phyloP scores from a whole-genome alignment of 2,329 filamentous ascomycete species.

The Thermothelomyces thermophilus region DNA sequence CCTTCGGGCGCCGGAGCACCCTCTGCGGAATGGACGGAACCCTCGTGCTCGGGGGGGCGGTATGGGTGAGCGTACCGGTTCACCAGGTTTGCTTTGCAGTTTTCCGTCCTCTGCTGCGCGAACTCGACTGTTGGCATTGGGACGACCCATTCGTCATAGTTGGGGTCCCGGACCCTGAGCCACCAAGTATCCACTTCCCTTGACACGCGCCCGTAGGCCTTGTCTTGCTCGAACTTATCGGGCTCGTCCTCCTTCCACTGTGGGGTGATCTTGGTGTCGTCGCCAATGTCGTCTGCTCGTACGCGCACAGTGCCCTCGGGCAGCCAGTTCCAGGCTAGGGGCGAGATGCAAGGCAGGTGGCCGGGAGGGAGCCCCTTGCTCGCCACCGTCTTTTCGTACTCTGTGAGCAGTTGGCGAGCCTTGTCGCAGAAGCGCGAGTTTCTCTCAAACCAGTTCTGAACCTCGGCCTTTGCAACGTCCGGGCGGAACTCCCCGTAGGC shows the following conservation, averaged over 20 bases:
- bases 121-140: slow-evolving; percentile 55
- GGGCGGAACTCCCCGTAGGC: slow-evolving; percentile 48
- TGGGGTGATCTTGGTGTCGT: slow-evolving; percentile 39
- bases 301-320: slow-evolving; percentile 34
- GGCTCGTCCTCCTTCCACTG: slow-evolving; percentile 46
- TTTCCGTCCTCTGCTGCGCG: slow-evolving; percentile 50
- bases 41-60: slow-evolving; percentile 36
- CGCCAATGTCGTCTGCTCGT: slow-evolving; percentile 31
- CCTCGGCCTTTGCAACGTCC: slow-evolving; percentile 52
- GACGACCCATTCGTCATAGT: slow-evolving; percentile 52
- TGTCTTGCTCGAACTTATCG: slow-evolving; percentile 54
- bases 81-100: slow-evolving; percentile 54
- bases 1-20: slow-evolving; percentile 30
- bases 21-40: slow-evolving; percentile 31
- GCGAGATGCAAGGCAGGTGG: slow-evolving; percentile 43
- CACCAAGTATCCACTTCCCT: slow-evolving; percentile 61
- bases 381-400: slow-evolving; percentile 47
- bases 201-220: slow-evolving; percentile 53
- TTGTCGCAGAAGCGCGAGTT: slow-evolving; percentile 54
- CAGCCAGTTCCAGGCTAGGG: slow-evolving; percentile 51
- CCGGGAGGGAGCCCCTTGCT: slow-evolving; percentile 40
- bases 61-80: slow-evolving; percentile 47
- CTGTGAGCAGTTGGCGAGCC: slow-evolving; percentile 47
- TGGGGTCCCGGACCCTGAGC: slow-evolving; percentile 53
- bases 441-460: slow-evolving; percentile 56